Conservation (phyloP, 352 stramenopile genomes). For the Globisporangium perplexum region DNA sequence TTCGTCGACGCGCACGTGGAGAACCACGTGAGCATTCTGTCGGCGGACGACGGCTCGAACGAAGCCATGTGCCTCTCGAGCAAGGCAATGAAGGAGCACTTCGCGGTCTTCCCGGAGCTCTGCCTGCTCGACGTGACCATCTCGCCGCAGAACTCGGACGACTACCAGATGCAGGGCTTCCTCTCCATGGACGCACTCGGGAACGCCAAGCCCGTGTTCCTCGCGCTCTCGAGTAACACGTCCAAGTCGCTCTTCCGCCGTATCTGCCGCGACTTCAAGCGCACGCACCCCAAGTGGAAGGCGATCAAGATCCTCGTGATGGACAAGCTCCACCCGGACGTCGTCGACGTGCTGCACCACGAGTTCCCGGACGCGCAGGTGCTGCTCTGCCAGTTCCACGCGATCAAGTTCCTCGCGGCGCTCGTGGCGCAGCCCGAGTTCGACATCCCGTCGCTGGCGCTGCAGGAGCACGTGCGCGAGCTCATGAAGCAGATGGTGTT, state of each 20-base stretch:
- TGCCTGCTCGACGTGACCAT: constrained; percentile 49
- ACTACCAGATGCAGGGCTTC: constrained; percentile 52
- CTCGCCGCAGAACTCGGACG: constrained; percentile 26
- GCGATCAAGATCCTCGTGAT: constrained; percentile 64
- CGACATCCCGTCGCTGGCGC: constrained; percentile 25
- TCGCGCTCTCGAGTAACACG: constrained; percentile 44
- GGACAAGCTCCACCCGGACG: constrained; percentile 45
- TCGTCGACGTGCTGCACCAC: constrained; percentile 43
- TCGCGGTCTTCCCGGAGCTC: constrained; percentile 53
- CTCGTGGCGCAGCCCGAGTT: constrained; percentile 40
- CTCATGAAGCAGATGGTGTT: constrained; percentile 62
- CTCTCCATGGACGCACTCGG: constrained; percentile 65
- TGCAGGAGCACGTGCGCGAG: constrained; percentile 38
- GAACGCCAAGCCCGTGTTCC: constrained; percentile 59
- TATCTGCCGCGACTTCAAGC: constrained; percentile 71
- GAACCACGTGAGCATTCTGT: constrained; percentile 73
- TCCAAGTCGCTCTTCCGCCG: constrained; percentile 43
- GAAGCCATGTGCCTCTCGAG: constrained; percentile 69
- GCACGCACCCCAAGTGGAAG: constrained; percentile 56
- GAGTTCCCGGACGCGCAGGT: constrained; percentile 55
- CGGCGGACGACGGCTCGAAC: constrained; percentile 63
- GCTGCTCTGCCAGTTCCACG: constrained; percentile 64
- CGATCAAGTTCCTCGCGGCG: constrained; percentile 56
- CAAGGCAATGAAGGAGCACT: constrained; percentile 71
- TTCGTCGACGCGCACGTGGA: constrained; percentile 69